A percentile compares a stretch with the other conserved stretches of the same genome.
These are phyloP conservation scores for Berkeleyomyces basicola DNA, from an alignment of 2,329 filamentous ascomycete genomes.

Conservation along the genomic window DNA sequence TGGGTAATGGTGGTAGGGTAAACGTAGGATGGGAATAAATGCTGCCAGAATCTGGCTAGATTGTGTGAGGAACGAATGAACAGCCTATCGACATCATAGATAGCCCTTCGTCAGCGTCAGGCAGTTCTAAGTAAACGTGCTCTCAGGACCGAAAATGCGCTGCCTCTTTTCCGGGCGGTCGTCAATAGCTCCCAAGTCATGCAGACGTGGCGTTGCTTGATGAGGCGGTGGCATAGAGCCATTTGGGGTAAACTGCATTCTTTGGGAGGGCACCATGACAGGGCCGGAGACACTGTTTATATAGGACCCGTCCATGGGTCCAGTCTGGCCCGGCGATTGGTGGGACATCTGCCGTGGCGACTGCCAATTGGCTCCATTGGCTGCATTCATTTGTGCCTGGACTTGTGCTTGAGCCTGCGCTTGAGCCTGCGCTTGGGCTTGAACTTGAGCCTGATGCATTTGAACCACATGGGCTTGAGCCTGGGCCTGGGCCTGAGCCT, in stretches of 20 bases:
- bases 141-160: conserved; percentile 10
- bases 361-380: conserved; percentile 3
- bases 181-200: not conserved
- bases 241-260: conserved; percentile 4
- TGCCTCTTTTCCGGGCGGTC: conserved; percentile 12
- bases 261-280: conserved; percentile 6
- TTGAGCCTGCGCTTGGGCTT: not conserved
- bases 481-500: not conserved
- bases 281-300: not conserved
- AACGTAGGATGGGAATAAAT: not conserved
- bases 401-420: conserved; percentile 3
- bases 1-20: not conserved
- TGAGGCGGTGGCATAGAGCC: not conserved
- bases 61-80: too few species aligned
- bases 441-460: conserved; percentile 2
- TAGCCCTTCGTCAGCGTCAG: not conserved
- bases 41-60: too few species aligned
- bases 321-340: not conserved
- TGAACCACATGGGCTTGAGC: not conserved
- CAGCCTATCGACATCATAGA: too few species aligned
- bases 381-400: conserved; percentile 5
- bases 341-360: conserved; percentile 6
- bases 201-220: not conserved
- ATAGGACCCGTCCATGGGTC: not conserved
- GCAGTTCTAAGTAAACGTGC: conserved; percentile 1